These are phyloP conservation scores for Ramaria sp. DNA, from an alignment of 768 basidiomycete species.

Conservation along the genomic window DNA sequence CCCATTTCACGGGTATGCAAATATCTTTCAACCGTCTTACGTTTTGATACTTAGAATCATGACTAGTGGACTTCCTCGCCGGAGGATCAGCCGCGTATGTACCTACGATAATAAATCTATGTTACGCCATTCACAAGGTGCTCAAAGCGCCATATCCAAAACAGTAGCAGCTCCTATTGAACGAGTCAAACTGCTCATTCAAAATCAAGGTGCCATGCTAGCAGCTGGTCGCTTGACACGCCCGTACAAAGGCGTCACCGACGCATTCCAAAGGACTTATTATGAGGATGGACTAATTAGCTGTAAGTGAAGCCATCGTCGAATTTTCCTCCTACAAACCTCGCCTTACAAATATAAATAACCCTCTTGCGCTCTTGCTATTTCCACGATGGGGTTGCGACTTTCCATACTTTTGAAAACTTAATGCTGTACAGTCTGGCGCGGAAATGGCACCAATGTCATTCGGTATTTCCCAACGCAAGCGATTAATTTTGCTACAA, in stretches of 20 bases:
- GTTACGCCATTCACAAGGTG: too few species aligned
- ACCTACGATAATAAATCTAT: too few species aligned
- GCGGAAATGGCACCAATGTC: constrained; percentile 30
- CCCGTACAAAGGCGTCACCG: constrained; percentile 27
- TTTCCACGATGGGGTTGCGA: not conserved
- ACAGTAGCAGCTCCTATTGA: constrained; percentile 26
- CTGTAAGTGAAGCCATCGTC: constrained; percentile 18
- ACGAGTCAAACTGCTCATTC: constrained; percentile 29
- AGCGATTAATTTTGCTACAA: constrained; percentile 32
- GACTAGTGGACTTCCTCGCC: constrained; percentile 26
- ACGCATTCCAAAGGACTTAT: constrained; percentile 25
- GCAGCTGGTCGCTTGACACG: constrained; percentile 24
- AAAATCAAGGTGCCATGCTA: constrained; percentile 29
- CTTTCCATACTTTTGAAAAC: not conserved
- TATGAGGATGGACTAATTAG: constrained; percentile 26
- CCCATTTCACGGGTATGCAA: not conserved
- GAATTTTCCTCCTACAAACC: not conserved
- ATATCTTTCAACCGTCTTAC: too few species aligned
- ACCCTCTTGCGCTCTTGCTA: too few species aligned
- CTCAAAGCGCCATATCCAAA: not conserved
- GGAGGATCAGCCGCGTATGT: constrained; percentile 19
- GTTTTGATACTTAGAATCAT: too few species aligned
- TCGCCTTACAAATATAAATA: not conserved
- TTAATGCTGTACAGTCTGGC: constrained; percentile 25
- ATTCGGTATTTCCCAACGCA: constrained; percentile 35